Base-by-base conservation (phyloP, 2,329 filamentous ascomycete genomes). In the Exophiala sp. region DNA sequence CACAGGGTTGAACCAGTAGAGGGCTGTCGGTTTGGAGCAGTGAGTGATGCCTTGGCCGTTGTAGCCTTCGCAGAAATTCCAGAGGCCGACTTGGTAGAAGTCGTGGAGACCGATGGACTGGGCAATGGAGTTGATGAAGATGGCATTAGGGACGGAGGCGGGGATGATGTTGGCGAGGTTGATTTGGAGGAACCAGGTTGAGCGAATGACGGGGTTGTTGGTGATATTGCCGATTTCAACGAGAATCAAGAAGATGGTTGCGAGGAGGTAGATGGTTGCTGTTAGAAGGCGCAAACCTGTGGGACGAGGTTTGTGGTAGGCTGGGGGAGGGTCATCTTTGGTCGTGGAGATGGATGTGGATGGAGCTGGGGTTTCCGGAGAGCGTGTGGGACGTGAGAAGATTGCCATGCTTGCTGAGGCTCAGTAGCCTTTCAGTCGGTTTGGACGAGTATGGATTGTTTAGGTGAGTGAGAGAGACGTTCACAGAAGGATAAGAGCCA, bases 1-100 rank as follows among this genome's bases (percentile, higher is more conserved):
- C 39, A 96, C 86, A 0, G 91, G 91, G 69, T 96, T 90, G 75
- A 96, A 96, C 86, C 89, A 95, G 74, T 89, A 97, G 52, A 91
- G 76, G 6, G 78, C 76, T 64, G 82, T 65, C 0, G 90, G 87
- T 5, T 73, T 72, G 6, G 87, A 91, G 72, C 92, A 97, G 59
- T 75, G 73, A 0, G 89, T 92, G 58, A 94, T 84, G 35, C 88
- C 88, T 71, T 86, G 77, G 63, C 81, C 78, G 52, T 82, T 76
- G 70, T 91, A 95, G 16, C 91, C 91, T 69, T 95, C 89, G 71
- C 92, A 97, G 70, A 87, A 96, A 55, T 85, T 87, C 92, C 92
- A 97, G 38, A 96, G 74, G 5, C 91, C 91, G 24, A 95, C 88
- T 65, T 91, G 88, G 71, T 96, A 96, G 72, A 95, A 96, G 71